These are phyloP conservation scores for Aspergillus sp. DNA, from an alignment of 2,329 filamentous ascomycete genomes.

Conservation along the genomic window DNA sequence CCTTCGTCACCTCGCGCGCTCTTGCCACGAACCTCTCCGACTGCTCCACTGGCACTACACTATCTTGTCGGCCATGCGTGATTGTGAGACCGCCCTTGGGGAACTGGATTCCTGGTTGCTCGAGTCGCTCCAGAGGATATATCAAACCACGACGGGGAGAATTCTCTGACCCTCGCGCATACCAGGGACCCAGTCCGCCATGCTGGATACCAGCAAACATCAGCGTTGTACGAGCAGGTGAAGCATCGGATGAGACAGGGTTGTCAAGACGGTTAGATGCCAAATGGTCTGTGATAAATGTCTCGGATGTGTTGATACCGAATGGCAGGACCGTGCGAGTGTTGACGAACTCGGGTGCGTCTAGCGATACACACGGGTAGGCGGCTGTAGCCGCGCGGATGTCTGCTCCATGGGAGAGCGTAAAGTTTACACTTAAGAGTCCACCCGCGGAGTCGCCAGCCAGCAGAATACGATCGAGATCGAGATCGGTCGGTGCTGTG, in stretches of 20 bases:
- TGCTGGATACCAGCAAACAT: constrained; percentile 27
- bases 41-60: constrained; percentile 33
- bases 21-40: constrained; percentile 34
- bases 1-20: constrained; percentile 28
- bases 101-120: constrained; percentile 27
- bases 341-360: constrained; percentile 23
- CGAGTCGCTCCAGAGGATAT: constrained; percentile 37
- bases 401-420: constrained; percentile 31
- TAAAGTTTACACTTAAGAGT: constrained; percentile 32
- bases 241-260: constrained; percentile 21
- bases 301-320: constrained; percentile 19
- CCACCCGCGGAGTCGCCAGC: constrained; percentile 39
- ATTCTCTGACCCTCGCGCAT: constrained; percentile 24
- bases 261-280: constrained; percentile 15
- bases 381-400: constrained; percentile 36
- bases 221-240: constrained; percentile 21
- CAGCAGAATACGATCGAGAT: constrained; percentile 32
- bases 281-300: constrained; percentile 20
- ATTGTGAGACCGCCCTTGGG: constrained; percentile 38
- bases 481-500: constrained; percentile 22
- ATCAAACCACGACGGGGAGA: constrained; percentile 19
- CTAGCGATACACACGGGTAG: constrained; percentile 40
- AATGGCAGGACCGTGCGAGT: constrained; percentile 21
- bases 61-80: constrained; percentile 42
- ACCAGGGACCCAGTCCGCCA: constrained; percentile 23